These are phyloP conservation scores for Polygonum maritimum DNA, from an alignment of 148 eudicot species.

Conservation along the genomic window DNA sequence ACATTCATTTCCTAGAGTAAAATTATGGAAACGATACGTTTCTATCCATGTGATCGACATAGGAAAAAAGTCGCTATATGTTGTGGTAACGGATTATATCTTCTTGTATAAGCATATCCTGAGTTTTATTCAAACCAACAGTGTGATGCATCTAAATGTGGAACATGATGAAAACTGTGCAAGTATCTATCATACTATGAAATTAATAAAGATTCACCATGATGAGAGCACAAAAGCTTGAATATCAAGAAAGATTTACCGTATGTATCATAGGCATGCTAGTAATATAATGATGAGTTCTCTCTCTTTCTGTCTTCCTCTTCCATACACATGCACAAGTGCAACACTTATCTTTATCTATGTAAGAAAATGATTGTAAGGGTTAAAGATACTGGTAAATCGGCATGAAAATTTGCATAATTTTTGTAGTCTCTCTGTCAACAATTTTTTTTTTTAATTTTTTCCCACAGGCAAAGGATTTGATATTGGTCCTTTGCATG, in stretches of 20 bases:
- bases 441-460: too few species aligned
- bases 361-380: background rate
- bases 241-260: background rate
- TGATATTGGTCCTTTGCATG: constrained; percentile 9
- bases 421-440: background rate
- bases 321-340: background rate
- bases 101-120: background rate
- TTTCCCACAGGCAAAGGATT: background rate
- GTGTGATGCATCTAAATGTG: background rate
- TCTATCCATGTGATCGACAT: too few species aligned
- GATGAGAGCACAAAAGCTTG: background rate
- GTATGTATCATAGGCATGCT: background rate
- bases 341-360: background rate
- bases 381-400: constrained; percentile 41
- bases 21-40: too few species aligned
- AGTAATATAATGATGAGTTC: background rate
- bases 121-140: background rate
- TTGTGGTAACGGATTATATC: background rate
- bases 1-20: too few species aligned
- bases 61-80: too few species aligned
- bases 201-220: background rate
- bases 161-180: background rate
- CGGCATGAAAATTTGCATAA: constrained; percentile 46
- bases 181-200: background rate
- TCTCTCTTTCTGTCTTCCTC: background rate